Base-by-base conservation (phyloP, 1,284 basidiomycete genomes). In the Puccinia triticina region DNA sequence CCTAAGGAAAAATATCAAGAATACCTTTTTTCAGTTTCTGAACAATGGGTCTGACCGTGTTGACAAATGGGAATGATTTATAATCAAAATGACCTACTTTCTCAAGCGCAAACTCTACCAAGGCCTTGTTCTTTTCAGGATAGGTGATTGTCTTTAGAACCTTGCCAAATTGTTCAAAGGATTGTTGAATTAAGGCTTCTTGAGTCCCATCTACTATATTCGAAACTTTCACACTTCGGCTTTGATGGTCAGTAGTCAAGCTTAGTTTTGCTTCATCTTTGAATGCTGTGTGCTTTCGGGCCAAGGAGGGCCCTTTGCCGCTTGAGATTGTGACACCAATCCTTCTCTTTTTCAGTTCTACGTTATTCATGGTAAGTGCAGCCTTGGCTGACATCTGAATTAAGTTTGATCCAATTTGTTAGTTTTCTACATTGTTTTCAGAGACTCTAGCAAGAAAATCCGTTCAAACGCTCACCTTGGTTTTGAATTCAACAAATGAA, bases 401-500 rank as follows among this genome's bases (percentile, higher is more conserved):
- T 48, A 82, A 75, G 66, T 72, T 75, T 75, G 46, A 40, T 74
- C 64, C 23, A 37, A 83, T 46, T 66, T 11, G 34, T 66, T 29
- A 40, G 34, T 40, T 32, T 61, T 11, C 29, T 34, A 1, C 16
- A 34, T 34, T 29, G 59, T 34, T 34, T 61, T 29, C 16, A 21
- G 8, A 50, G 29, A 61, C 34, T 40, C 61, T 66, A 21, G 7
- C 34, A 66, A 66, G 21, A 18, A n/a, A 66, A 40, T 40, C 16
- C 2, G 32, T 61, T 29, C 29, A 61, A 46, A 76, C 26, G 53
- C 90, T 78, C 84, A 94, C 94, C 88, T 93, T 92, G 46, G 91
- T 89, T 83, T 93, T 91, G 86, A 94, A 98, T 86, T 98, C 95
- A 29, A 99, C 90, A 85, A 98, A 99, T 0, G 94, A 96, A 86